phyloP scores from a whole-genome alignment of 192 early-diverging fungal genomes.

The Chytriomyces hyalinus region DNA sequence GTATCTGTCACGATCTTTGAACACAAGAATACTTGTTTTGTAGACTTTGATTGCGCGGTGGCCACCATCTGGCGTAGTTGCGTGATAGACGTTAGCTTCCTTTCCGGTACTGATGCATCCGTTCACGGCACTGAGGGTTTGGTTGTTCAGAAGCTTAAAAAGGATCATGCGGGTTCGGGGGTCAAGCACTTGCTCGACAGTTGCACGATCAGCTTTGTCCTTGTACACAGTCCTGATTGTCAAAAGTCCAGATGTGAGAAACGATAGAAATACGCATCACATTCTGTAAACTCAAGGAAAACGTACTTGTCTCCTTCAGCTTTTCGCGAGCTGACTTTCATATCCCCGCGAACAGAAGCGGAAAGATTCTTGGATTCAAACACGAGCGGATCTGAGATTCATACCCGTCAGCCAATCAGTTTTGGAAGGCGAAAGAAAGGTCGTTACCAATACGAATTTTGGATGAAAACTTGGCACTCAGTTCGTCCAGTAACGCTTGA shows the following conservation, averaged over 20 bases:
- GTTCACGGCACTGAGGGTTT: slow-evolving; percentile 90
- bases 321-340: slow-evolving; percentile 59
- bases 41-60: slow-evolving; percentile 97
- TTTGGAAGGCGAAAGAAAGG: slow-evolving; percentile 35
- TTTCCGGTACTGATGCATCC: slow-evolving; percentile 98
- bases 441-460: slow-evolving; percentile 73
- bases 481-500: slow-evolving; percentile 36
- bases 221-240: slow-evolving; percentile 47
- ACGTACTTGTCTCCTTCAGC: slow-evolving; percentile 32
- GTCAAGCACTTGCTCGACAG: slow-evolving; percentile 96
- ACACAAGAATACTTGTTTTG: slow-evolving; percentile 96
- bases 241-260: not conserved
- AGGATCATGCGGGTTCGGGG: slow-evolving; percentile 97
- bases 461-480: slow-evolving; percentile 64
- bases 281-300: not conserved
- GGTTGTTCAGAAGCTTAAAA: slow-evolving; percentile 92
- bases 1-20: slow-evolving; percentile 98
- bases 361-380: slow-evolving; percentile 37
- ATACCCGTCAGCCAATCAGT: not conserved
- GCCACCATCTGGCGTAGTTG: slow-evolving; percentile 77
- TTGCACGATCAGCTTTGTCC: slow-evolving; percentile 95
- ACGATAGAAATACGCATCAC: not conserved
- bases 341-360: slow-evolving; percentile 57
- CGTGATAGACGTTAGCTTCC: slow-evolving; percentile 99
- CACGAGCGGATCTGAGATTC: slow-evolving; percentile 34